Base-by-base conservation (phyloP, 805 yeast species). In the Kodamaea kaohsiungensis region DNA sequence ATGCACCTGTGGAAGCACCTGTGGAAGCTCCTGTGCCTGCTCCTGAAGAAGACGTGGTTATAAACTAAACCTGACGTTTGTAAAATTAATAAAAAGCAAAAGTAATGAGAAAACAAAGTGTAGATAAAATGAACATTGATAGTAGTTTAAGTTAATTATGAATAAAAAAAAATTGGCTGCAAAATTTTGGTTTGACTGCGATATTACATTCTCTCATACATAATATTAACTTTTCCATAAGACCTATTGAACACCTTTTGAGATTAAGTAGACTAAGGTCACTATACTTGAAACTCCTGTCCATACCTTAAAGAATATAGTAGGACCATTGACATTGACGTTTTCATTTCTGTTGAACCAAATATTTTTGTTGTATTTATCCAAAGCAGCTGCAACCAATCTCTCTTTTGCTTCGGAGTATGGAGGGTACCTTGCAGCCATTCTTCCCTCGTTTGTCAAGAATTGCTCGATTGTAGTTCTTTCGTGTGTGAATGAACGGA, bases 361-460 rank as follows among this genome's bases (percentile, higher is more conserved):
- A n/a, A 70, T 72, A 2, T 59, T 61, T 16, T 70, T 72, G 49
- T 64, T 65, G 59, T 71, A 64, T 7, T 59, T 65, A n/a, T 63
- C 57, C 60, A 67, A 61, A 7, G 76, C 61, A 2, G 61, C 59
- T 40, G 57, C 59, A 3, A 75, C 49, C 17, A 71, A 56, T 1
- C 50, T 56, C 42, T 66, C 65, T 56, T 84, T 82, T 46, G 62
- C 62, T 0, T 60, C 53, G 3, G 68, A 66, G 61, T 73, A 77
- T 17, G 95, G 96, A 8, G 91, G 86, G 62, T 87, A 88, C 63
- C 96, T 81, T 43, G 80, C 75, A n/a, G 76, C 70, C 50, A 87
- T 64, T 22, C 85, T 58, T 15, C 72, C 59, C 63, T 91, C 97
- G 48, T 76, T 76, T 86, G 86, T 84, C 55, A 77, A 78, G 15